Percentiles rank a stretch among this genome's conserved stretches.
These are phyloP conservation scores for Fusarium incarnatum DNA, from an alignment of 2,329 filamentous ascomycete genomes.

Conservation along the genomic window DNA sequence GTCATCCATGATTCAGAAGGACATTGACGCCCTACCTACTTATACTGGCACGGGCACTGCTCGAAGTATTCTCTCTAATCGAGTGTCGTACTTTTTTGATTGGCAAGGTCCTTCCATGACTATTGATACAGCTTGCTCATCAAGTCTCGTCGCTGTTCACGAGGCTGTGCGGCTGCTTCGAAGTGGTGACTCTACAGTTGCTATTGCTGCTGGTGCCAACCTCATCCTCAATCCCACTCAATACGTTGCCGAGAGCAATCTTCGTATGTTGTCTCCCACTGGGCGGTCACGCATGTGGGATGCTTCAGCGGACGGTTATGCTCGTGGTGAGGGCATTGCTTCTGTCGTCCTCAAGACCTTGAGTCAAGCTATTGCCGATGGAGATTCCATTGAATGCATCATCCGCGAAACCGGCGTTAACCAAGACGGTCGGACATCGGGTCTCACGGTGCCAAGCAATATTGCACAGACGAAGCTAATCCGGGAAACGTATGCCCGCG, in stretches of 20 bases:
- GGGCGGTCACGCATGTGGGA: conserved; percentile 26
- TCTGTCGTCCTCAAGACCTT: conserved; percentile 28
- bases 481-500: not conserved
- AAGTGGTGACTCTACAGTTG: conserved; percentile 15
- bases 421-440: not conserved
- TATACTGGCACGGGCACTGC: not conserved
- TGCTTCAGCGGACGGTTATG: conserved; percentile 21
- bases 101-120: not conserved
- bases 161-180: conserved; percentile 18
- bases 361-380: not conserved
- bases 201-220: conserved; percentile 22
- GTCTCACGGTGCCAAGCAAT: not conserved
- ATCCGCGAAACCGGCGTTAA: conserved; percentile 17
- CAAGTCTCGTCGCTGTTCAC: conserved; percentile 25
- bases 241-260: conserved; percentile 15
- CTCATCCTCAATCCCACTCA: conserved; percentile 20
- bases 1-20: not conserved
- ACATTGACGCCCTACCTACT: not conserved
- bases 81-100: not conserved
- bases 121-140: conserved; percentile 12
- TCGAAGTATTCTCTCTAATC: not conserved
- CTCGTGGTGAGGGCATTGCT: conserved; percentile 29
- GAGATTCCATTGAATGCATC: conserved; percentile 2
- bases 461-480: conserved; percentile 4
- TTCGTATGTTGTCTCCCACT: conserved; percentile 15